Percentiles rank a stretch among this genome's conserved stretches.
phyloP scores from a whole-genome alignment of 176 grass and related monocot genomes.

The Metroxylon sagu region DNA sequence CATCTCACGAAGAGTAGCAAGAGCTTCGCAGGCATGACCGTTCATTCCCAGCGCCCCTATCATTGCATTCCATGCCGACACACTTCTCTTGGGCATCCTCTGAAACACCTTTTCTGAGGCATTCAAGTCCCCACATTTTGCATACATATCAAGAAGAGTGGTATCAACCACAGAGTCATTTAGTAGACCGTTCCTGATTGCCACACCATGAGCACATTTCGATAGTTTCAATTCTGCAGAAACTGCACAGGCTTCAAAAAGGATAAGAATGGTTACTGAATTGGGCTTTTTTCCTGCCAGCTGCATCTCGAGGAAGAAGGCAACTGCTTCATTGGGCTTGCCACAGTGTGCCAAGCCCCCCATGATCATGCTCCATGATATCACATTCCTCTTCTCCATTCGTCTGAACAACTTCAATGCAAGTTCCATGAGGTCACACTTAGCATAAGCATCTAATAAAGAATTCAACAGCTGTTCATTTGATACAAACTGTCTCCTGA shows the following conservation, averaged over 20 bases:
- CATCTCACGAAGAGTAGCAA: conserved; percentile 26
- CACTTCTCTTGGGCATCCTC: conserved; percentile 23
- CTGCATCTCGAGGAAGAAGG: conserved; percentile 21
- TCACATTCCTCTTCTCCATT: conserved; percentile 26
- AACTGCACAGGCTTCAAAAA: conserved; percentile 32
- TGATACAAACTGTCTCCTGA: conserved; percentile 20
- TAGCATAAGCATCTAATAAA: conserved; percentile 50
- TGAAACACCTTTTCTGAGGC: conserved; percentile 31
- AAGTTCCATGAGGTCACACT: conserved; percentile 27
- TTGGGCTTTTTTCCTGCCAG: conserved; percentile 24
- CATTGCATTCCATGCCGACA: conserved; percentile 46
- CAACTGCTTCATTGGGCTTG: conserved; percentile 21
- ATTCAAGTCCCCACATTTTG: conserved; percentile 41
- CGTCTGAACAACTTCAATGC: conserved; percentile 19
- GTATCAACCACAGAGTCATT: conserved; percentile 20
- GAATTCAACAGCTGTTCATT: conserved; percentile 28
- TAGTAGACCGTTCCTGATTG: conserved; percentile 21
- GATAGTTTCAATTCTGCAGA: conserved; percentile 25
- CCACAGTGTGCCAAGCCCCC: conserved; percentile 16
- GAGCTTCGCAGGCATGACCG: conserved; percentile 23
- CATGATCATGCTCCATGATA: conserved; percentile 49
- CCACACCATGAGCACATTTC: conserved; percentile 34
- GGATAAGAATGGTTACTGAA: conserved; percentile 37
- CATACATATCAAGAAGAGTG: conserved; percentile 38
- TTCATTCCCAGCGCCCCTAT: conserved; percentile 57